Base-by-base conservation (phyloP, 2,329 filamentous ascomycete genomes). In the Aspergillus texensis region DNA sequence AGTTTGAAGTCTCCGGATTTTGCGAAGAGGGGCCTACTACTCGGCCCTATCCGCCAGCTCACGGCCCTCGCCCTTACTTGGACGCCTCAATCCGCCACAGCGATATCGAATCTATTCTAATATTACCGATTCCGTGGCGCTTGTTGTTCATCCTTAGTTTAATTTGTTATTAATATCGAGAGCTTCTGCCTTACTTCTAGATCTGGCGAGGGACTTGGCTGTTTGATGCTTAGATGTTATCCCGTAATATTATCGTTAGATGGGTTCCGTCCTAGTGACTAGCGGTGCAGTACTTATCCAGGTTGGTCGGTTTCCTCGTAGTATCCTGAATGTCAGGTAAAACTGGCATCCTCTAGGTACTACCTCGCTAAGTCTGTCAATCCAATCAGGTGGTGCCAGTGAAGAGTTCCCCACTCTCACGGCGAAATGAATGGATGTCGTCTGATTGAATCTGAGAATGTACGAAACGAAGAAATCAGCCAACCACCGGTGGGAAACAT, bases 1-100 rank as follows among this genome's bases (percentile, higher is more conserved):
- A 61, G 59, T 24, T 61, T 62, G 64, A 64, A 68, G 67, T 61
- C 65, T 68, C 65, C 65, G 64, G 60, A 62, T 62, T 62, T 58
- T 58, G 36, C 24, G 16, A 26, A 41, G 45, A 36, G 54, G 55
- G n/a, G 30, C 56, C 11, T 32, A 41, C 39, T 32, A 32, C 57
- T 63, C 63, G 63, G 61, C 58, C 59, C 54, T 58, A 63, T 61
- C 63, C 63, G 63, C 58, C 46, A 39, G 11, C n/a, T 46, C 43
- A 46, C 21, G 46, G 11, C n/a, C 21, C 43, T 21, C 21, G 26
- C 34, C 57, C 50, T 57, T 62, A 45, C 43, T 36, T 41, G 11
- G 26, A 30, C 45, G 32, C 59, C 30, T 50, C 46, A 10, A 50
- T 28, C 24, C 8, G 26, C 46, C 14, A 28, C 26, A n/a, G 24